These are phyloP conservation scores for Vanrija pseudolonga DNA, from an alignment of 1,284 basidiomycete species.

Conservation along the genomic window DNA sequence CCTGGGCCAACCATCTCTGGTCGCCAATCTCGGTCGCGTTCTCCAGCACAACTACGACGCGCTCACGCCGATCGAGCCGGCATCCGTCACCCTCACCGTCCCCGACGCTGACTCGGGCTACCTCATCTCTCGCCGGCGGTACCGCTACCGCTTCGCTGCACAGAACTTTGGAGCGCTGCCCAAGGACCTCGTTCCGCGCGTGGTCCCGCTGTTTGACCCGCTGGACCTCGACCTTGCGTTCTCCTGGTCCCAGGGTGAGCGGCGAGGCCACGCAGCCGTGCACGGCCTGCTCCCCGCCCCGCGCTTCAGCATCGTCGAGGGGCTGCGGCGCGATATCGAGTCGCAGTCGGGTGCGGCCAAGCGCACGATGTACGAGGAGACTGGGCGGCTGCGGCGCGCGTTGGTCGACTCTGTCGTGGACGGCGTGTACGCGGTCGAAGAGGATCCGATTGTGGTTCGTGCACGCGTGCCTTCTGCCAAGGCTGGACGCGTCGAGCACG, in stretches of 20 bases:
- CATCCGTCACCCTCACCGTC: neutral
- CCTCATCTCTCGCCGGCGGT: constrained; percentile 17
- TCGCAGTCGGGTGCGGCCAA: constrained; percentile 62
- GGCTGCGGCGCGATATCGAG: constrained; percentile 58
- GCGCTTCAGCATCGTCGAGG: constrained; percentile 56
- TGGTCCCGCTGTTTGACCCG: constrained; percentile 78
- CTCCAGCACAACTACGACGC: constrained; percentile 21
- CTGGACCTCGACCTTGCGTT: constrained; percentile 66
- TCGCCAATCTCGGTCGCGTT: constrained; percentile 27
- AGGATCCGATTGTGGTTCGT: constrained; percentile 61
- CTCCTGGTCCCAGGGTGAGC: constrained; percentile 60
- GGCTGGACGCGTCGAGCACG: constrained; percentile 53
- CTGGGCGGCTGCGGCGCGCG: constrained; percentile 64
- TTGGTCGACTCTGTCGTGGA: constrained; percentile 63
- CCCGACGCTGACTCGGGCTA: constrained; percentile 17
- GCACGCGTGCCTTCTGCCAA: constrained; percentile 16
- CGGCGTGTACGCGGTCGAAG: constrained; percentile 71
- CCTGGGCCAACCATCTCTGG: constrained; percentile 20
- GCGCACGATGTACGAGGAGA: constrained; percentile 85
- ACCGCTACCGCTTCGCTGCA: constrained; percentile 43
- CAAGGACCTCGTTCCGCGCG: constrained; percentile 52
- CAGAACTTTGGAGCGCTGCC: constrained; percentile 63
- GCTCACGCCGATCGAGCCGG: constrained; percentile 4
- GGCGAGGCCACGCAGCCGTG: constrained; percentile 60
- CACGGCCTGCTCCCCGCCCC: constrained; percentile 65